phyloP scores from a whole-genome alignment of 805 yeast species.

The Ogataea salicorniae region DNA sequence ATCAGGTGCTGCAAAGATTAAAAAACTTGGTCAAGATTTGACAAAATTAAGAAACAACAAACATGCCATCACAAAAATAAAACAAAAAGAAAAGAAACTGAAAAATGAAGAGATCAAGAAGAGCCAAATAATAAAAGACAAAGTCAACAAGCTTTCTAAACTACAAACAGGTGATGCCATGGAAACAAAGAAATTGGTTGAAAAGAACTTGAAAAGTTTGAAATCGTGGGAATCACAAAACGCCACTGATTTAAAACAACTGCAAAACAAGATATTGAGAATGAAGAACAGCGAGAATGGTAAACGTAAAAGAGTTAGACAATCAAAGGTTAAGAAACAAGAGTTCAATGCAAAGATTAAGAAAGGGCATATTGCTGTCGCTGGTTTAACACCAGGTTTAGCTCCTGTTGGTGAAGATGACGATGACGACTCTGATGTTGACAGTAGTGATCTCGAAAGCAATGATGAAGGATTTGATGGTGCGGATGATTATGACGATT shows the following conservation, averaged over 20 bases:
- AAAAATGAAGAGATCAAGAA: slow-evolving; percentile 15
- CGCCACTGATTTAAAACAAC: slow-evolving; percentile 35
- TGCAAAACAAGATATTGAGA: slow-evolving; percentile 38
- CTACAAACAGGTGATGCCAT: slow-evolving; percentile 24
- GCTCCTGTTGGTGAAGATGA: slow-evolving; percentile 75
- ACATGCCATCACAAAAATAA: slow-evolving; percentile 12
- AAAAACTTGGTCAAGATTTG: slow-evolving; percentile 16
- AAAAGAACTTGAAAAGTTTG: slow-evolving; percentile 33
- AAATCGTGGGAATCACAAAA: slow-evolving; percentile 37
- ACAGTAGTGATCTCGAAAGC: slow-evolving; percentile 10
- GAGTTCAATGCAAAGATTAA: slow-evolving; percentile 37
- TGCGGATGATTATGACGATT: slow-evolving; percentile 29
- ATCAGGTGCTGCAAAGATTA: slow-evolving; percentile 24
- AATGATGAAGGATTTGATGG: slow-evolving; percentile 5
- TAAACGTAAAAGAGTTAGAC: slow-evolving; percentile 31
- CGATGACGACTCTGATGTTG: slow-evolving; percentile 25
- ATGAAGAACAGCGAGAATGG: slow-evolving; percentile 41
- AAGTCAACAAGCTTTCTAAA: slow-evolving; percentile 19
- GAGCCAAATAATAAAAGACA: slow-evolving; percentile 6
- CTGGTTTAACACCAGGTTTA: slow-evolving; percentile 80
- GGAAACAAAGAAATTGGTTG: slow-evolving; percentile 36
- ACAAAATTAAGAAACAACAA: slow-evolving; percentile 13
- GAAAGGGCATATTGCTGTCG: slow-evolving; percentile 39
- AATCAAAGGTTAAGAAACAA: slow-evolving; percentile 26
- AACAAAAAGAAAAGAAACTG: slow-evolving; percentile 14